A percentile compares a stretch with the other conserved stretches of the same genome.
phyloP scores from a whole-genome alignment of 352 stramenopile species.

The Globisporangium barbulae region DNA sequence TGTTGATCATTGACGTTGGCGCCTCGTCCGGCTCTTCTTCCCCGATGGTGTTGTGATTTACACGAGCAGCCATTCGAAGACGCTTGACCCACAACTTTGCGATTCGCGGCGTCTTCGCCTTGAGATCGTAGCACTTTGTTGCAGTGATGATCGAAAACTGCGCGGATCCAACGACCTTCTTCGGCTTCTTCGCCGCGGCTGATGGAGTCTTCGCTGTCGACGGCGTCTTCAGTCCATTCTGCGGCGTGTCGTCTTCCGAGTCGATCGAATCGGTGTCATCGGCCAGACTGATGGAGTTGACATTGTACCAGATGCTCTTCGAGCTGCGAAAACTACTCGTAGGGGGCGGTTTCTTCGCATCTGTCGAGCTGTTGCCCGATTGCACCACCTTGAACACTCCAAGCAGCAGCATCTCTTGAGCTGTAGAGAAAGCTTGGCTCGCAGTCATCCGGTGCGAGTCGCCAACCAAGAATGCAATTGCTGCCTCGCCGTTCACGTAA shows the following conservation, averaged over 20 bases:
- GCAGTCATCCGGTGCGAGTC: conserved; percentile 56
- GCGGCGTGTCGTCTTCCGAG: conserved; percentile 49
- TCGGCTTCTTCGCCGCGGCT: conserved; percentile 18
- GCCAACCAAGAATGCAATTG: conserved; percentile 73
- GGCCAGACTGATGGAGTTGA: conserved; percentile 71
- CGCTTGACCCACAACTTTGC: conserved; percentile 67
- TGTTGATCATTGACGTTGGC: conserved; percentile 22
- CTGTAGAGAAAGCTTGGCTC: conserved; percentile 59
- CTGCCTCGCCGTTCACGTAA: conserved; percentile 70
- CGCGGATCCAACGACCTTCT: conserved; percentile 40
- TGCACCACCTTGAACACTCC: conserved; percentile 56
- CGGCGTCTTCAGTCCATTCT: conserved; percentile 16
- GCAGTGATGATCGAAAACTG: conserved; percentile 87
- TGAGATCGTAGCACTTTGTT: conserved; percentile 85
- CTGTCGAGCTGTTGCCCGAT: conserved; percentile 5
- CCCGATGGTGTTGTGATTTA: conserved; percentile 10
- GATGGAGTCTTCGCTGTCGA: conserved; percentile 24
- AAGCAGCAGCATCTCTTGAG: conserved; percentile 75
- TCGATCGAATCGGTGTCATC: conserved; percentile 74
- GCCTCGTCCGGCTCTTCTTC: conserved; percentile 27
- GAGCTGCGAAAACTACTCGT: conserved; percentile 68
- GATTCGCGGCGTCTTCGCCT: conserved; percentile 70
- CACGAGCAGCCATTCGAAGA: conserved; percentile 61
- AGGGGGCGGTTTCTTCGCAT: conserved; percentile 19
- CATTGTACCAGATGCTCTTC: conserved; percentile 75